Conservation (phyloP, 495 filamentous ascomycete genomes). For the Hypoxylon intermedium region DNA sequence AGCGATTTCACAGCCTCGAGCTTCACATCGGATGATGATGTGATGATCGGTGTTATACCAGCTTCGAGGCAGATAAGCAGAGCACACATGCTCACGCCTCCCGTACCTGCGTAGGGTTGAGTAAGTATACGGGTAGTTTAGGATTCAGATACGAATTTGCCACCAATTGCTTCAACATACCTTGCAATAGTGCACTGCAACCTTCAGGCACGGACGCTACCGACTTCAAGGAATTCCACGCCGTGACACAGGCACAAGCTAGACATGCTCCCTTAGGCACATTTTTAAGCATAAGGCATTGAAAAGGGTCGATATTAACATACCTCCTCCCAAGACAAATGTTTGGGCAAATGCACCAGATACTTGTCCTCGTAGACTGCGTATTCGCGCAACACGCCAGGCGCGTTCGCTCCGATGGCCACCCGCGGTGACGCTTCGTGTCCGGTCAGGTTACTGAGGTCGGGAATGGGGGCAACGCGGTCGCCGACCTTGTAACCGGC, state of each 20-base stretch:
- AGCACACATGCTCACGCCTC: slow-evolving; percentile 33
- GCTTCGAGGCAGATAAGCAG: slow-evolving; percentile 34
- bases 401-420: slow-evolving; percentile 35
- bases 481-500: slow-evolving; percentile 43
- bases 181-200: slow-evolving; percentile 9
- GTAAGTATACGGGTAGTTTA: neutral
- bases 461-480: slow-evolving; percentile 34
- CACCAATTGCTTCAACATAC: neutral
- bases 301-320: neutral
- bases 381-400: slow-evolving; percentile 45
- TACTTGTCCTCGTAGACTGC: slow-evolving; percentile 39
- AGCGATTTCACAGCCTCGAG: slow-evolving; percentile 37
- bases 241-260: slow-evolving; percentile 22
- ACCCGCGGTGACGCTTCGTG: slow-evolving; percentile 1
- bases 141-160: neutral
- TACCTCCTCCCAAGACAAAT: slow-evolving; percentile 44
- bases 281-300: too few species aligned
- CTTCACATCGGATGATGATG: slow-evolving; percentile 48
- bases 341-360: slow-evolving; percentile 39
- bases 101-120: slow-evolving; percentile 16
- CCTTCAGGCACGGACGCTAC: neutral
- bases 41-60: slow-evolving; percentile 47
- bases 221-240: slow-evolving; percentile 14
- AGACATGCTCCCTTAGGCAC: neutral
- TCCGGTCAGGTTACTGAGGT: slow-evolving; percentile 27